phyloP scores from a whole-genome alignment of 176 grass and related monocot genomes.

The Zizania latifolia region DNA sequence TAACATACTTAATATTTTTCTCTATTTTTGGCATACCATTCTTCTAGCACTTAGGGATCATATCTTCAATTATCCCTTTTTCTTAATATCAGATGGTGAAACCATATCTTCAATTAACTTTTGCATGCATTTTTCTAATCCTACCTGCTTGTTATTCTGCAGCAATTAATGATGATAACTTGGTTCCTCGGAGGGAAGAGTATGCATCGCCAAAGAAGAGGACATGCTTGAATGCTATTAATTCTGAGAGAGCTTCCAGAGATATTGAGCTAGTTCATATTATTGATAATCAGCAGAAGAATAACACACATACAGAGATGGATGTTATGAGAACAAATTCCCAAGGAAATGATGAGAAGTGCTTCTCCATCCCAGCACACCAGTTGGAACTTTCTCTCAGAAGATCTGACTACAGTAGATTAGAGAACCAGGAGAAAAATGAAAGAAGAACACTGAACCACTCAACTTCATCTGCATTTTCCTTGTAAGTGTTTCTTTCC shows the following conservation, averaged over 20 bases:
- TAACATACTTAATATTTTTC: neutral
- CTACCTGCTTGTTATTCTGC: conserved; percentile 26
- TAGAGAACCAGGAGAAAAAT: conserved; percentile 52
- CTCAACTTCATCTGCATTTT: conserved; percentile 89
- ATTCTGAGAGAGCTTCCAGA: conserved; percentile 26
- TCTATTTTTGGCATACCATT: neutral
- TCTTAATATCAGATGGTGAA: no score
- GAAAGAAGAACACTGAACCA: conserved; percentile 70
- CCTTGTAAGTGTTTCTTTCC: conserved; percentile 51
- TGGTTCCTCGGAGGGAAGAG: conserved; percentile 14
- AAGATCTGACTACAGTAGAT: conserved; percentile 58
- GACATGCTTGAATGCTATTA: conserved; percentile 19
- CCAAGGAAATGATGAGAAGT: conserved; percentile 25
- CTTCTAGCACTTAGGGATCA: neutral
- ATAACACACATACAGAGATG: neutral
- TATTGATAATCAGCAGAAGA: conserved; percentile 33
- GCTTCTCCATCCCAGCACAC: conserved; percentile 30
- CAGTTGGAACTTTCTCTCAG: conserved; percentile 83
- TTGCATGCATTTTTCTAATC: conserved; percentile 12
- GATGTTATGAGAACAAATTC: conserved; percentile 18
- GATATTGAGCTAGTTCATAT: conserved; percentile 39
- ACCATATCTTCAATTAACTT: neutral
- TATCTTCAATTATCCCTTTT: no score
- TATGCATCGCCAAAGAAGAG: conserved; percentile 9
- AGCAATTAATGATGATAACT: conserved; percentile 24